Percentiles rank a stretch among this genome's conserved stretches.
Conservation (phyloP, 1,139 yeast species). For the Scheffersomyces parashehatae region DNA sequence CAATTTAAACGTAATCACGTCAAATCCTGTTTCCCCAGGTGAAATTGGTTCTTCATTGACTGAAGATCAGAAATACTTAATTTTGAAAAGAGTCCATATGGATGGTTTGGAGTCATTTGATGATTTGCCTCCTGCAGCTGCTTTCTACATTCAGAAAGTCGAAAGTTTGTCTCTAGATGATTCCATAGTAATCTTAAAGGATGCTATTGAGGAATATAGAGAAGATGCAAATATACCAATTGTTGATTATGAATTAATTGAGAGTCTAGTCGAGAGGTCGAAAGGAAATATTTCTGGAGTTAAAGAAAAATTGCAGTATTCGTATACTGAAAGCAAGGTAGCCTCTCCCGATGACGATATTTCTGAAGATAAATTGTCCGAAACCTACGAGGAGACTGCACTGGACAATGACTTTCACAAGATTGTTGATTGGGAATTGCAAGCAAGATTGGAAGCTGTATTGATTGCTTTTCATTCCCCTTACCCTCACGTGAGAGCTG, state of each 20-base stretch:
- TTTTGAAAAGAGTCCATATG: conserved; percentile 33
- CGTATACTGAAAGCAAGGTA: no score
- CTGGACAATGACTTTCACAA: not conserved
- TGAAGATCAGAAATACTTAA: not conserved
- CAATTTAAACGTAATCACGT: conserved; percentile 12
- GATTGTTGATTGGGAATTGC: conserved; percentile 15
- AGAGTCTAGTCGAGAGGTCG: conserved; percentile 3
- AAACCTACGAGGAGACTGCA: no score
- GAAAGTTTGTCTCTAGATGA: conserved; percentile 15
- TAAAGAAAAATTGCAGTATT: not conserved
- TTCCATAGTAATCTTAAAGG: conserved; percentile 19
- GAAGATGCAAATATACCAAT: conserved; percentile 27
- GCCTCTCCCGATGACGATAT: not conserved
- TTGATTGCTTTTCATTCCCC: conserved; percentile 57
- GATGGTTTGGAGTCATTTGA: conserved; percentile 18
- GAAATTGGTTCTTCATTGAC: conserved; percentile 24
- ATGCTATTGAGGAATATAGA: conserved; percentile 17
- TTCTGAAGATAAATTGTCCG: not conserved
- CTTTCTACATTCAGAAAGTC: conserved; percentile 23
- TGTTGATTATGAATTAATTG: conserved; percentile 14
- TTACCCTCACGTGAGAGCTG: conserved; percentile 64
- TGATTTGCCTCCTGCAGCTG: conserved; percentile 30
- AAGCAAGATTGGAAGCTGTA: conserved; percentile 18
- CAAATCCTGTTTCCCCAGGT: conserved; percentile 21
- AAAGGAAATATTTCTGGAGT: not conserved